Base-by-base conservation (phyloP, 176 grass and related monocot species). In the Zea mays region DNA sequence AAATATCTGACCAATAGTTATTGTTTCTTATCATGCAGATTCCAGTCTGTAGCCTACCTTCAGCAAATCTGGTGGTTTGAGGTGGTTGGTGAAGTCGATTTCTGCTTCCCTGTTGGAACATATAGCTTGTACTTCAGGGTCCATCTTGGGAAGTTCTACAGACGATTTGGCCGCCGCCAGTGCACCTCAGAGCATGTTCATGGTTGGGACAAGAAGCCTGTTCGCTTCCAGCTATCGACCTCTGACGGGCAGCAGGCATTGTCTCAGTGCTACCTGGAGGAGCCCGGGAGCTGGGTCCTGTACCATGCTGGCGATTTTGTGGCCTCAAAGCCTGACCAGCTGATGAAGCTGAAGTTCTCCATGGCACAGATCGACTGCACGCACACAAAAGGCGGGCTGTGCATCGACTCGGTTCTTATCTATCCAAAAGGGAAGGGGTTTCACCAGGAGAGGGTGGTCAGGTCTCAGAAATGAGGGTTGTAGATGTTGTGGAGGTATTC, bases 11-110 rank as follows among this genome's bases (percentile, higher is more conserved):
- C 49, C 10, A 17, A 21, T 3, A 3, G 0, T 10, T 79, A 7
- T 4, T 10, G 17, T 36, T 74, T 62, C 27, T 72, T 68, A 15
- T 69, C 46, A 36, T 37, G 74, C 90, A 97, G 93, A 71, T 97
- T 97, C 57, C 81, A 83, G 6, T 93, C 86, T 14, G 81, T 97
- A 49, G 90, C 93, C 4, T 97, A 97, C 72, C 93, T 97, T 67
- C 88, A 93, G 65, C 93, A 97, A 80, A 97, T 89, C 71, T 97
- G 93, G 93, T 97, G 93, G 93, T 91, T 97, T 63, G 93, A 97
- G 79, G 88, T 93, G 47, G 93, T 86, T 71, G 93, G 93, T 17
- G 90, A 97, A 79, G 83, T 91, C 0, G 90, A 97, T 76, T 97
- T 97, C 86, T 83, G 74, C 74, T 97, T 97, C 67, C 93, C 93